A percentile compares a stretch with the other conserved stretches of the same genome.
Conservation (phyloP, 805 yeast species). For the Debaryomyces hansenii region DNA sequence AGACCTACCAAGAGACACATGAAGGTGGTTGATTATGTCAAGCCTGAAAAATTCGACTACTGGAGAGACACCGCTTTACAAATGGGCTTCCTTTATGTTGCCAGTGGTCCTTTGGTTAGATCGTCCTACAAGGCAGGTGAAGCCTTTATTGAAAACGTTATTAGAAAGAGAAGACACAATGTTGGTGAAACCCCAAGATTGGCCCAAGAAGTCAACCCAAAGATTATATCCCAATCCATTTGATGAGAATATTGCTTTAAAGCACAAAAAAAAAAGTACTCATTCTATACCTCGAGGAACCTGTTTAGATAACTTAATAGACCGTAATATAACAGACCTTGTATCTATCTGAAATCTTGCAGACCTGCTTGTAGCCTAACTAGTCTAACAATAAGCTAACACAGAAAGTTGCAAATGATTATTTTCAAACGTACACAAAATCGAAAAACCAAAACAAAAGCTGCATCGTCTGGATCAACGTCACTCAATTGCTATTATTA, state of each 20-base stretch:
- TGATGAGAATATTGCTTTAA: not conserved
- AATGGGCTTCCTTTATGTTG: slow-evolving; percentile 93
- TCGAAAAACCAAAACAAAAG: not conserved
- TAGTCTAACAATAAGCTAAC: too few relatives aligned
- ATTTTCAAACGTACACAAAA: not conserved
- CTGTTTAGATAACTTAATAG: too few relatives aligned
- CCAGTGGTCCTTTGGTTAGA: slow-evolving; percentile 95
- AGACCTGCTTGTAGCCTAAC: too few relatives aligned
- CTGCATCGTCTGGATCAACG: not conserved
- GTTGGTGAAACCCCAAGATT: slow-evolving; percentile 43
- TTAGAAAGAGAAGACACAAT: slow-evolving; percentile 67
- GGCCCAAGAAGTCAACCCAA: slow-evolving; percentile 21
- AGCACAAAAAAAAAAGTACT: not conserved
- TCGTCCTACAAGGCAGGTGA: slow-evolving; percentile 98
- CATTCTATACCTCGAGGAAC: too few relatives aligned
- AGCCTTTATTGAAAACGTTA: slow-evolving; percentile 90
- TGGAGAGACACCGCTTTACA: slow-evolving; percentile 88
- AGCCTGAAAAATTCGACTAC: slow-evolving; percentile 90
- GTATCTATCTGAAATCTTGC: too few relatives aligned
- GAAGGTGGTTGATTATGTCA: slow-evolving; percentile 94
- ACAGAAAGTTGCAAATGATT: not conserved
- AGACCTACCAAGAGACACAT: slow-evolving; percentile 98
- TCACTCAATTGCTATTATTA: not conserved
- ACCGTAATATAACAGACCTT: too few relatives aligned
- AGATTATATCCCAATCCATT: not conserved